phyloP scores from a whole-genome alignment of 495 filamentous ascomycete species.

The Penicillium roqueforti region DNA sequence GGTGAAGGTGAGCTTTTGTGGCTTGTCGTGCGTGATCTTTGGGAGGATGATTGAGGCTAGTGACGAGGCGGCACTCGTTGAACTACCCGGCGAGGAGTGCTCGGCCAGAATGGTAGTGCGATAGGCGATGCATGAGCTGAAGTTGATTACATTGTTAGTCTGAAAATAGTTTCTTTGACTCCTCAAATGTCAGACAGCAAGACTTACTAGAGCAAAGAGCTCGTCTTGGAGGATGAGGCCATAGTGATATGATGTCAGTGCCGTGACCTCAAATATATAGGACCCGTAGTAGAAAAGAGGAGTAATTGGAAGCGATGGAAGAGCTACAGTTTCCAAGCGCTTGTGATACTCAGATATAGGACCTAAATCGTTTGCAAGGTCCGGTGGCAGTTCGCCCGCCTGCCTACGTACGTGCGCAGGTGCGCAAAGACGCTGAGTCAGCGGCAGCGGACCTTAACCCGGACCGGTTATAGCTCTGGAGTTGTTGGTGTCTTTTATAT shows the following conservation, averaged over 20 bases:
- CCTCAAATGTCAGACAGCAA: background rate
- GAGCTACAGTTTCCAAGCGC: background rate
- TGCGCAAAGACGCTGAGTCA: background rate
- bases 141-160: background rate
- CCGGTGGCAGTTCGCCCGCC: too few relatives aligned
- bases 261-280: background rate
- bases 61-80: constrained; percentile 68
- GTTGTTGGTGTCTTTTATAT: too few relatives aligned
- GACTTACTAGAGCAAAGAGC: constrained; percentile 75
- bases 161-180: background rate
- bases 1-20: constrained; percentile 91
- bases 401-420: too few relatives aligned
- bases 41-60: constrained; percentile 94
- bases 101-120: constrained; percentile 88
- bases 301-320: background rate
- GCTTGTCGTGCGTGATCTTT: constrained; percentile 75
- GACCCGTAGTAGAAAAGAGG: background rate
- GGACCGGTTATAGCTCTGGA: too few relatives aligned
- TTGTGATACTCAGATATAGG: background rate
- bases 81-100: constrained; percentile 70
- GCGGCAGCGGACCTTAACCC: background rate
- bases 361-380: background rate
- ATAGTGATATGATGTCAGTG: constrained; percentile 37
- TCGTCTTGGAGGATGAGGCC: constrained; percentile 78
- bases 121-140: constrained; percentile 85